Evolutionary conservation across 257 asterid genomes (phyloP), one percentile per base, ranked within the genome.

Genomic region (Ehretia macrophylla): DNA sequence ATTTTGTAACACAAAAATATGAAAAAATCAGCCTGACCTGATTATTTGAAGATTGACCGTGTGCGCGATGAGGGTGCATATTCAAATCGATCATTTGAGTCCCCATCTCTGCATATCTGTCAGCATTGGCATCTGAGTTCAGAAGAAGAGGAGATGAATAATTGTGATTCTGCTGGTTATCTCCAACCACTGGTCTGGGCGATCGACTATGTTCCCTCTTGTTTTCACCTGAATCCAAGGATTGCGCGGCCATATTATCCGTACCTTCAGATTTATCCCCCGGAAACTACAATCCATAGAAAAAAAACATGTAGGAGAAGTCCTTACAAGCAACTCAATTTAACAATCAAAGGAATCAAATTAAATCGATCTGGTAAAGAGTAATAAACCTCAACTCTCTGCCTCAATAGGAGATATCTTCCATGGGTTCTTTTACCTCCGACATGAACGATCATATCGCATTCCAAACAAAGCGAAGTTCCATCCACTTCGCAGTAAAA

Each of bases 351-450:
- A 68, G 65, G 57, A 40, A 10, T 32, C 50, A 72, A 66, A 44
- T 35, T 42, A 48, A 32, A 49, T 35, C 32, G 47, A 45, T 53
- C 35, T 52, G 20, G 22, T 14, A 65, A 51, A 38, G 46, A 68
- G 66, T 66, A 60, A 74, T 83, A 78, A 81, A 92, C 99, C 99
- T 92, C 94, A 48, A 84, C 79, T 80, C 95, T 88, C 82, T 92
- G 97, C 75, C 97, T 84, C 68, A 88, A 65, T 58, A 88, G 75
- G 62, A 92, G 99, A 83, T 84, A 88, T 76, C 99, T 79, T 70
- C 83, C 87, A 47, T 92, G 99, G 48, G 99, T 88, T 92, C 97
- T 80, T 86, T 92, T 92, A 54, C 97, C 97, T 62, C 91, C 99
- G 42, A 88, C 99, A 68, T 92, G 99, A 53, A 86, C 95, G 62